These are phyloP conservation scores for Tulasnella sp. DNA, from an alignment of 768 basidiomycete species.

Conservation along the genomic window DNA sequence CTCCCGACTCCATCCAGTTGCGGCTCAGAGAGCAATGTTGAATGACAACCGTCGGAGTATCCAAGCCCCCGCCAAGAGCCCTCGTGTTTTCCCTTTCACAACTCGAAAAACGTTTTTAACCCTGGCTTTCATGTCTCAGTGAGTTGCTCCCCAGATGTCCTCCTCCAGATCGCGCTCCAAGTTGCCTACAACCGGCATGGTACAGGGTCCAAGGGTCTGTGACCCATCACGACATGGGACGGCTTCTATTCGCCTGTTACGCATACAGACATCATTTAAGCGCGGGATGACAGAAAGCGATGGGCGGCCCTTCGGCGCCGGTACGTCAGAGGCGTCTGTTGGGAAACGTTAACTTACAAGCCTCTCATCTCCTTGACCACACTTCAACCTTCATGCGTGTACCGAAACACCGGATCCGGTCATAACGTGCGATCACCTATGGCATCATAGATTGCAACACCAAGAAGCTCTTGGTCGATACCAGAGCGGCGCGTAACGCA, in stretches of 20 bases:
- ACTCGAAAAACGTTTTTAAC: not conserved
- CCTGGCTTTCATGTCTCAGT: slow-evolving; percentile 40
- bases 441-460: slow-evolving; percentile 38
- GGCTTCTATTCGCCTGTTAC: slow-evolving; percentile 77
- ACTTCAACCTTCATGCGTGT: slow-evolving; percentile 38
- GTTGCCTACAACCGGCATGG: slow-evolving; percentile 91
- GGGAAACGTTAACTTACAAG: not conserved
- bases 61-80: not conserved
- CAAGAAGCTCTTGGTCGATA: slow-evolving; percentile 56
- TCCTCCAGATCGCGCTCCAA: slow-evolving; percentile 85
- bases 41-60: slow-evolving; percentile 70
- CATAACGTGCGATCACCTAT: slow-evolving; percentile 37
- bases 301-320: slow-evolving; percentile 53
- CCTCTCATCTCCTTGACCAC: slow-evolving; percentile 22
- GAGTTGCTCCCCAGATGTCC: slow-evolving; percentile 71
- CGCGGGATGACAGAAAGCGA: slow-evolving; percentile 69
- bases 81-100: slow-evolving; percentile 30
- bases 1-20: slow-evolving; percentile 69
- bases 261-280: slow-evolving; percentile 84
- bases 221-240: slow-evolving; percentile 87
- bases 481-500: slow-evolving; percentile 64
- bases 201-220: slow-evolving; percentile 70
- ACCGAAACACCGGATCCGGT: not conserved
- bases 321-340: slow-evolving; percentile 37
- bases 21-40: slow-evolving; percentile 82